Conservation (phyloP, 441 rosid species). For the Kokia cookei region DNA sequence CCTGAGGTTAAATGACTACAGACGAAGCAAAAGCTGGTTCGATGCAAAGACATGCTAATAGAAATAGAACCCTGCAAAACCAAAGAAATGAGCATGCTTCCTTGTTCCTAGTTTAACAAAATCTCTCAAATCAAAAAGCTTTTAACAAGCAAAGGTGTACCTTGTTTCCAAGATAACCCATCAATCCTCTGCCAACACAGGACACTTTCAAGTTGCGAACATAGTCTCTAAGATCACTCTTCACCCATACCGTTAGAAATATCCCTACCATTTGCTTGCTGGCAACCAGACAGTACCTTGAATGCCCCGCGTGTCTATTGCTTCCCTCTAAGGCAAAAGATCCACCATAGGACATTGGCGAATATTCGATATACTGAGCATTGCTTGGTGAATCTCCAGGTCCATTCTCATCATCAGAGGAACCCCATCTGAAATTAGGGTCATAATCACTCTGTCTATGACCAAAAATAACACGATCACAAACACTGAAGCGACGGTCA, state of each 20-base stretch:
- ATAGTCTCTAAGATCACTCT: slow-evolving; percentile 56
- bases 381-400: slow-evolving; percentile 41
- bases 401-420: slow-evolving; percentile 58
- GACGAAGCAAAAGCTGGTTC: slow-evolving; percentile 95
- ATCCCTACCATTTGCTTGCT: slow-evolving; percentile 85
- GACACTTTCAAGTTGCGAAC: slow-evolving; percentile 65
- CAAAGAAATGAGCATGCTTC: slow-evolving; percentile 18
- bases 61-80: slow-evolving; percentile 50
- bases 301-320: slow-evolving; percentile 29
- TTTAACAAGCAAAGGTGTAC: slow-evolving; percentile 19
- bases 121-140: slow-evolving; percentile 8
- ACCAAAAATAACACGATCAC: slow-evolving; percentile 53
- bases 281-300: slow-evolving; percentile 62
- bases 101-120: slow-evolving; percentile 1
- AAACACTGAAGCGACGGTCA: slow-evolving; percentile 55
- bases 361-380: slow-evolving; percentile 15
- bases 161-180: slow-evolving; percentile 88
- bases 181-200: slow-evolving; percentile 78
- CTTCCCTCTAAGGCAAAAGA: slow-evolving; percentile 40
- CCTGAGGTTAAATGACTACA: slow-evolving; percentile 98
- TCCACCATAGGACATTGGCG: slow-evolving; percentile 34
- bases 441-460: slow-evolving; percentile 45
- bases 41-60: slow-evolving; percentile 95
- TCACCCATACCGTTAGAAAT: slow-evolving; percentile 68
- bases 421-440: slow-evolving; percentile 45